These are phyloP conservation scores for Ogataea philodendri DNA, from an alignment of 805 yeast genomes.

Conservation along the genomic window DNA sequence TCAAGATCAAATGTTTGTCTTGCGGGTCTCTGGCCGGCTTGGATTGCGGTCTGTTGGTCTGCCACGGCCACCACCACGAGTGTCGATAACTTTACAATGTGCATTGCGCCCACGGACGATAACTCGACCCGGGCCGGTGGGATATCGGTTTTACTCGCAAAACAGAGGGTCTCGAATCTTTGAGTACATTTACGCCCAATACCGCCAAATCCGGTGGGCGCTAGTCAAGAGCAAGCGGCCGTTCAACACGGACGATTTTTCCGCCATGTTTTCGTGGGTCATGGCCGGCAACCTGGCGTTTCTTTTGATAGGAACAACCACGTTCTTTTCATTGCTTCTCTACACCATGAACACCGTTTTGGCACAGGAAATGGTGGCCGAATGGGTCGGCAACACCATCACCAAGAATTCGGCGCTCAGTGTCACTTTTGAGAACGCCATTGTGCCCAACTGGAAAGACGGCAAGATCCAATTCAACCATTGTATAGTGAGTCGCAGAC, in stretches of 20 bases:
- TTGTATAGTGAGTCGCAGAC: constrained; percentile 83
- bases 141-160: constrained; percentile 6
- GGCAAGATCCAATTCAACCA: constrained; percentile 82
- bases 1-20: no score
- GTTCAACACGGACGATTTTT: constrained; percentile 86
- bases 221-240: constrained; percentile 76
- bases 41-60: no score
- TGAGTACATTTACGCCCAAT: constrained; percentile 9
- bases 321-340: constrained; percentile 79
- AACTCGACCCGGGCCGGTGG: constrained; percentile 2
- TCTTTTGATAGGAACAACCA: constrained; percentile 84
- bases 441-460: constrained; percentile 90
- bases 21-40: no score
- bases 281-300: constrained; percentile 82
- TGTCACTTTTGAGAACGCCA: constrained; percentile 89
- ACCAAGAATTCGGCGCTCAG: constrained; percentile 80
- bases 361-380: constrained; percentile 86
- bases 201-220: constrained; percentile 59
- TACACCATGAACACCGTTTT: constrained; percentile 78
- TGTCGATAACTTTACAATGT: no score
- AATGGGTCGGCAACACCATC: constrained; percentile 73
- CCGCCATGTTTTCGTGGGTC: constrained; percentile 90
- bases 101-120: background rate
- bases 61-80: no score
- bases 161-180: constrained; percentile 7